Evolutionary conservation across 2,329 filamentous ascomycete species (phyloP), one percentile per base, ranked within the genome.

Genomic region (Plectosphaerella sp.): DNA sequence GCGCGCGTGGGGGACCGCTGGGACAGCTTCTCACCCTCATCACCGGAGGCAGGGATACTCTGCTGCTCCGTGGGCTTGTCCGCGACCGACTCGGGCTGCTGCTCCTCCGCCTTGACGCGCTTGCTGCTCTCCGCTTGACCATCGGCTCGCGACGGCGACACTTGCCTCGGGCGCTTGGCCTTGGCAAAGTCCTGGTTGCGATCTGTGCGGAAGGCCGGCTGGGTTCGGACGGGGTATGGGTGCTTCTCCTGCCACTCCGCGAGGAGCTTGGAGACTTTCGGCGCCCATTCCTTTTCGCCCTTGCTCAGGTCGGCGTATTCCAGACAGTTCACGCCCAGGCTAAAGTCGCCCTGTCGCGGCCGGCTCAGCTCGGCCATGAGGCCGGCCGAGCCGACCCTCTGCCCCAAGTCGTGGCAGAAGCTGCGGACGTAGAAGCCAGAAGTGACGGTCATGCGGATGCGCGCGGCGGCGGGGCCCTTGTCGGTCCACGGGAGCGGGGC

Each of bases 381-480:
- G 35, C 82, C 94, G 22, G 89, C 84, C 12, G 91, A 96, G 49
- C 82, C 84, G 14, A 97, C 78, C 59, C 90, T 91, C 58, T 85
- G 77, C 20, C 93, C 94, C 4, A 99, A 79, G 63, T 99, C 94
- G 66, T 97, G 91, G 61, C 91, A 92, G 60, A 99, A 84, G 53
- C 89, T 95, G 57, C 94, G 88, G 14, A 99, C 92, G 68, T 99
- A 99, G 76, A 97, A 99, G 39, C 94, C 94, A 1, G 91, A 96
- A 2, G 91, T 91, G 49, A 97, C 93, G 1, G 89, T 96, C 83
- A 99, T 91, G 52, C 88, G 86, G 54, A 99, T 83, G 64, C 83
- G 87, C 47, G 83, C 89, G 1, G 93, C 94, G 1, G 93, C 84
- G 1, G 91, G 84, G 0, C 80, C 83, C 62, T 84, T 73, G 65